phyloP scores from a whole-genome alignment of 2,329 filamentous ascomycete species.

The Acrocalymma vagum region DNA sequence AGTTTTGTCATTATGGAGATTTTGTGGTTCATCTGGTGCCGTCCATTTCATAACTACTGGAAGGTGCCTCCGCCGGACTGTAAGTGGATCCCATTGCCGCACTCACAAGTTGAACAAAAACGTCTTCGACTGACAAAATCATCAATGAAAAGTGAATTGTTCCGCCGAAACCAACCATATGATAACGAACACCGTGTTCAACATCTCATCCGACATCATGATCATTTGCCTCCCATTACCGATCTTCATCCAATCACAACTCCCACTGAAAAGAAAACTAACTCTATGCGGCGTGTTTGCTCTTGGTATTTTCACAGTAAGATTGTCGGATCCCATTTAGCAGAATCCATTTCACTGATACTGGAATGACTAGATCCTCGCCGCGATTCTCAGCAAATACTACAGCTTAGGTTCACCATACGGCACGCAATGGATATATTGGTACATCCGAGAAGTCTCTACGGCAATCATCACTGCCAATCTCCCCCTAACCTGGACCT shows the following conservation, averaged over 20 bases:
- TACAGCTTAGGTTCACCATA: conserved; percentile 64
- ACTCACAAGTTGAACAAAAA: not conserved
- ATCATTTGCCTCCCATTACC: conserved; percentile 50
- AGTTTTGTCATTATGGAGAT: conserved; percentile 57
- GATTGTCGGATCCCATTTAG: too few species aligned
- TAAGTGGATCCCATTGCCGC: not conserved
- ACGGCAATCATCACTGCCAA: conserved; percentile 62
- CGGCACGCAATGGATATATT: conserved; percentile 62
- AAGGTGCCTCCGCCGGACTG: conserved; percentile 46
- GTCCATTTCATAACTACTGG: conserved; percentile 59
- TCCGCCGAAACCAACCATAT: conserved; percentile 31
- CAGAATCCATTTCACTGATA: too few species aligned
- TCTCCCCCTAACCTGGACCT: conserved; percentile 56
- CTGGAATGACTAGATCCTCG: too few species aligned
- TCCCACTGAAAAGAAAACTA: conserved; percentile 55
- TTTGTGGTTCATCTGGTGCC: conserved; percentile 60
- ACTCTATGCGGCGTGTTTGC: conserved; percentile 62
- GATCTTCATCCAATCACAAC: conserved; percentile 45
- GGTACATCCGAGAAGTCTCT: conserved; percentile 63
- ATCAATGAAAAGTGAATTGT: conserved; percentile 49
- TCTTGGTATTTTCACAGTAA: conserved; percentile 54
- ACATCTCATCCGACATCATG: conserved; percentile 49
- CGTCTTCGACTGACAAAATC: too few species aligned
- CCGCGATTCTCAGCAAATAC: conserved; percentile 55
- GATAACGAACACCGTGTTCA: conserved; percentile 37